Evolutionary conservation across 352 stramenopile species (phyloP).

Genomic region (Phytophthora fragariae): DNA sequence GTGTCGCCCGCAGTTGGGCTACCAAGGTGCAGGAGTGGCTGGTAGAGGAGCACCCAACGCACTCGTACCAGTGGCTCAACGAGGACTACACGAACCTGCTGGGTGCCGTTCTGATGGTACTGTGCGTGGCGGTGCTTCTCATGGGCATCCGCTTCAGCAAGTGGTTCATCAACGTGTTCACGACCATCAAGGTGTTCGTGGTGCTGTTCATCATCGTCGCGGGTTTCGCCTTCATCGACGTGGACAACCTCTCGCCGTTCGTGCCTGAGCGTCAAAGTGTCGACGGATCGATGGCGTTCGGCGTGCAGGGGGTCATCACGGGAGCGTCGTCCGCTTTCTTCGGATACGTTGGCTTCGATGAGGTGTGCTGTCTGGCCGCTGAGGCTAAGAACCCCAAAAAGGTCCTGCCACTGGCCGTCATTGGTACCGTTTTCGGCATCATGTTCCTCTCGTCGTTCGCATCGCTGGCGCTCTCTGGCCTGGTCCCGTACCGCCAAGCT

Average conservation of each 20-base stretch:
- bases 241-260: slow-evolving; percentile 87
- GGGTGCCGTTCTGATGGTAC: slow-evolving; percentile 70
- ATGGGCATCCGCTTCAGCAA: slow-evolving; percentile 91
- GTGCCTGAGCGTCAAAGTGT: slow-evolving; percentile 53
- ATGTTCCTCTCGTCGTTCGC: slow-evolving; percentile 80
- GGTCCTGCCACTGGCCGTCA: slow-evolving; percentile 84
- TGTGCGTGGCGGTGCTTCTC: slow-evolving; percentile 79
- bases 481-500: slow-evolving; percentile 54
- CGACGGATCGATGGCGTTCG: slow-evolving; percentile 42
- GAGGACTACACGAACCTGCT: slow-evolving; percentile 64
- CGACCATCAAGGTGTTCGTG: slow-evolving; percentile 80
- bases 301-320: slow-evolving; percentile 70
- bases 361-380: slow-evolving; percentile 92
- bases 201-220: slow-evolving; percentile 94
- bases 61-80: slow-evolving; percentile 65
- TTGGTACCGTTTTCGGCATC: slow-evolving; percentile 82
- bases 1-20: slow-evolving; percentile 93
- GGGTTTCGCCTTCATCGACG: slow-evolving; percentile 85
- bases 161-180: slow-evolving; percentile 90
- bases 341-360: slow-evolving; percentile 95
- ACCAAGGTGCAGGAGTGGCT: slow-evolving; percentile 88
- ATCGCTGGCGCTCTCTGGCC: slow-evolving; percentile 86
- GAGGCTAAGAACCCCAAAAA: slow-evolving; percentile 81
- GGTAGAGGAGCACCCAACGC: slow-evolving; percentile 46
- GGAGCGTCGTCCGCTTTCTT: slow-evolving; percentile 92